Conservation (phyloP, 768 basidiomycete genomes). For the Serendipita sp. region DNA sequence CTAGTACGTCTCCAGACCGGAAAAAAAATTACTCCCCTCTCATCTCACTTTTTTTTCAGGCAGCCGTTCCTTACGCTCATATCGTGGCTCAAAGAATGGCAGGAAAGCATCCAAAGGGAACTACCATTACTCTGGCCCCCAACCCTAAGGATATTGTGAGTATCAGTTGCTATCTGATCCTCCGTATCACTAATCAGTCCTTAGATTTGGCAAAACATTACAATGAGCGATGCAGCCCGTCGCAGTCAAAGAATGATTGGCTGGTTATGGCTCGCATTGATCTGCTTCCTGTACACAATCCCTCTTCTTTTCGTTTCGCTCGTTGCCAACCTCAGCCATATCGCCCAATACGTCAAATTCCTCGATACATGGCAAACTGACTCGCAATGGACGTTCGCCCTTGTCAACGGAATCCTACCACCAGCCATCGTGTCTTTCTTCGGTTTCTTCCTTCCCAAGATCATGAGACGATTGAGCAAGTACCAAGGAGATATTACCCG, state of each 20-base stretch:
- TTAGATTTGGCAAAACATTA: slow-evolving; percentile 85
- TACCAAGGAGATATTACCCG: slow-evolving; percentile 58
- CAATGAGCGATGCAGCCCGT: slow-evolving; percentile 48
- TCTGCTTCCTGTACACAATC: slow-evolving; percentile 91
- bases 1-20: slow-evolving; percentile 34
- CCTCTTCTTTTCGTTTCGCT: slow-evolving; percentile 82
- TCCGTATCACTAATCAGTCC: neutral
- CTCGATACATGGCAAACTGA: slow-evolving; percentile 49
- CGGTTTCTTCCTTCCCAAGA: slow-evolving; percentile 75
- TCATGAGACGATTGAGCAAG: slow-evolving; percentile 68
- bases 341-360: slow-evolving; percentile 57
- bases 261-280: slow-evolving; percentile 54
- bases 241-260: slow-evolving; percentile 54
- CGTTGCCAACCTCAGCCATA: slow-evolving; percentile 75
- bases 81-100: slow-evolving; percentile 57
- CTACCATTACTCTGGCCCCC: slow-evolving; percentile 57
- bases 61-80: slow-evolving; percentile 54
- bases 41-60: neutral
- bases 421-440: slow-evolving; percentile 78
- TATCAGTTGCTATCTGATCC: slow-evolving; percentile 6
- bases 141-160: slow-evolving; percentile 78
- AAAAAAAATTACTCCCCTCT: neutral
- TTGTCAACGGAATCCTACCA: slow-evolving; percentile 86
- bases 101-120: slow-evolving; percentile 56
- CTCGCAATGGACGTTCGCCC: slow-evolving; percentile 52